phyloP scores from a whole-genome alignment of 768 basidiomycete genomes.

The Boletus patriciae region DNA sequence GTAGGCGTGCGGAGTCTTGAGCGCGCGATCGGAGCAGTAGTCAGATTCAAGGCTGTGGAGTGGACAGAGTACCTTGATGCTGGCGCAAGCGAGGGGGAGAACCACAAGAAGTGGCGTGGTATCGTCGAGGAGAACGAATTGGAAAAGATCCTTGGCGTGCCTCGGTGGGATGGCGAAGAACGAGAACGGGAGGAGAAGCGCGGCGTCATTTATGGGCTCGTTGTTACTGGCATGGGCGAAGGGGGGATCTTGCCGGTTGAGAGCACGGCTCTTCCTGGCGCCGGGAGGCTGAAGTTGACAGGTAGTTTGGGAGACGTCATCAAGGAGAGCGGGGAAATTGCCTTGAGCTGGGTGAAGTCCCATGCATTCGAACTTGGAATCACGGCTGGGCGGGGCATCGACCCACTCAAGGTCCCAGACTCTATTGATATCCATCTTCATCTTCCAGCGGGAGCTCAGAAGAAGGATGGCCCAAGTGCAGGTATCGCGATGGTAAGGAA shows the following conservation, averaged over 20 bases:
- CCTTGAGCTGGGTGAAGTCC: slow-evolving; percentile 89
- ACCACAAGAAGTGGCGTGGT: slow-evolving; percentile 49
- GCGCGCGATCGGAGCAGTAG: slow-evolving; percentile 83
- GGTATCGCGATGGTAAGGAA: slow-evolving; percentile 78
- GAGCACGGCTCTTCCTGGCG: slow-evolving; percentile 74
- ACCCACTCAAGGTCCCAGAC: slow-evolving; percentile 72
- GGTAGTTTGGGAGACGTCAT: slow-evolving; percentile 89
- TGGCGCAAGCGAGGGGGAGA: slow-evolving; percentile 19
- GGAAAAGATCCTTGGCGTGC: slow-evolving; percentile 81
- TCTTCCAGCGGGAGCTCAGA: slow-evolving; percentile 85
- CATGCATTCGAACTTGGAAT: slow-evolving; percentile 79
- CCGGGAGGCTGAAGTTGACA: slow-evolving; percentile 71
- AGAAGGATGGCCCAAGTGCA: slow-evolving; percentile 92
- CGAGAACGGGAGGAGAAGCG: slow-evolving; percentile 68
- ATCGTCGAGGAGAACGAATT: slow-evolving; percentile 68
- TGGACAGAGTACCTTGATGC: slow-evolving; percentile 65
- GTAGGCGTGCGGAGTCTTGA: slow-evolving; percentile 92
- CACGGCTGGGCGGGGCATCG: slow-evolving; percentile 65
- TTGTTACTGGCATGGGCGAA: slow-evolving; percentile 86
- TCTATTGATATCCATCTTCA: slow-evolving; percentile 85
- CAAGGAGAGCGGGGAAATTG: slow-evolving; percentile 88
- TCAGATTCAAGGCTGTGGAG: slow-evolving; percentile 89
- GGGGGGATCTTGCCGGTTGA: slow-evolving; percentile 86
- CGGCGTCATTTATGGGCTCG: slow-evolving; percentile 82
- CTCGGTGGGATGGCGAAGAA: slow-evolving; percentile 79